Evolutionary conservation across 1,284 basidiomycete genomes (phyloP), one percentile per base, ranked within the genome.

Genomic region (Fomitopsis pinicola): DNA sequence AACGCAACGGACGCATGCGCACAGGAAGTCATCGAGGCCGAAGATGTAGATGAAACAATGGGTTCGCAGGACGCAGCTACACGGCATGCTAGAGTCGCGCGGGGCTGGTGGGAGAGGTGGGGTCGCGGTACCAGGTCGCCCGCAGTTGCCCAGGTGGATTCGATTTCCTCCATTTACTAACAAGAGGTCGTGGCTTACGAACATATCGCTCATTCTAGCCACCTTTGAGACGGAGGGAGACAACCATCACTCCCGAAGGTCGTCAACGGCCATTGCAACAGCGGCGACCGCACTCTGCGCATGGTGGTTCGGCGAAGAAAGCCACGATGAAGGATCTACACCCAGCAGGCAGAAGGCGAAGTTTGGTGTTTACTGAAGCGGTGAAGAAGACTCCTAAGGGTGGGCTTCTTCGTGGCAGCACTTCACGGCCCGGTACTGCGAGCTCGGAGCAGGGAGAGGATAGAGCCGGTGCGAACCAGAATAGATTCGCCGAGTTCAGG

Each of bases 61-160:
- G 60, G 64, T 42, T 55, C 57, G 42, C 59, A 63, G 53, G 58
- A 57, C 12, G 50, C 52, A 48, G 71, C 72, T 54, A 67, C 72
- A 61, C 75, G 77, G 56, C 71, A 72, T 42, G 75, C 78, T 54
- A 75, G 74, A 30, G 84, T 88, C 42, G 80, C 82, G 52, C 76
- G 76, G 50, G 86, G 86, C 17, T 89, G 87, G 87, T 80, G 82
- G 76, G 75, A 81, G 28, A 79, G 76, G 63, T 90, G 83, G 82
- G 78, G 74, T 36, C 69, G 75, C 57, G 64, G 60, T 42, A 67
- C 61, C 33, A 62, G 60, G 56, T 59, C 62, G 26, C 53, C 57
- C 52, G 57, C 59, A 58, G 57, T 61, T 58, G 63, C 61, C 60
- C 69, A 67, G 67, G 73, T 72, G 62, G 59, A 65, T 46, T 65